Conservation (phyloP, 352 stramenopile species). For the Phytophthora sp. region DNA sequence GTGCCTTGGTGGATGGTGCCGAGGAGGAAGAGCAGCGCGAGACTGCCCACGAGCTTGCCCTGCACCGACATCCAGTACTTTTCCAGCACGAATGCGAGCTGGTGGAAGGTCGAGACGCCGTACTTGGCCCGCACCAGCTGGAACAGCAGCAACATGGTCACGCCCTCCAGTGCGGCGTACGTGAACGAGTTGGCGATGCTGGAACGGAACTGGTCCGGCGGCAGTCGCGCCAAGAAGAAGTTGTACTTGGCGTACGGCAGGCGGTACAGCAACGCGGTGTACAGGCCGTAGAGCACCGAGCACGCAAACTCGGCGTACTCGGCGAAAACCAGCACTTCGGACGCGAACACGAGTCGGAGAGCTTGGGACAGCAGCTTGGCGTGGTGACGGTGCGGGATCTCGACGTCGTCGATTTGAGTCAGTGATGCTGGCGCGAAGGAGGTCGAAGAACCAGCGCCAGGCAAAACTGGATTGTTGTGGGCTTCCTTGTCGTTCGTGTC, state of each 20-base stretch:
- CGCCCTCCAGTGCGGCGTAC: conserved; percentile 15
- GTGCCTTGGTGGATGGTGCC: conserved; percentile 16
- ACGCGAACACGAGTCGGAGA: conserved; percentile 29
- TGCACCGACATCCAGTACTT: conserved; percentile 35
- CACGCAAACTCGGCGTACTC: conserved; percentile 43
- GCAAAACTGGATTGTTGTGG: too few relatives aligned
- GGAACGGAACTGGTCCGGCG: neutral
- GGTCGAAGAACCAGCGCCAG: too few relatives aligned
- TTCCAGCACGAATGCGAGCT: conserved; percentile 42
- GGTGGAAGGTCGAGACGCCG: conserved; percentile 26
- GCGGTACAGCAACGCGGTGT: conserved; percentile 19
- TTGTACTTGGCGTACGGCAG: conserved; percentile 23
- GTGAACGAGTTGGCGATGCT: neutral
- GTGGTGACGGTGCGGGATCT: conserved; percentile 19
- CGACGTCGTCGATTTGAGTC: conserved; percentile 26
- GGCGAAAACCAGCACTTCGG: conserved; percentile 28
- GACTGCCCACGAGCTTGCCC: conserved; percentile 26
- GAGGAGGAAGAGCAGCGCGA: conserved; percentile 33
- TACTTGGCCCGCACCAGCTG: conserved; percentile 26
- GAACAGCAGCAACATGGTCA: conserved; percentile 17
- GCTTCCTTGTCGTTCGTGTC: too few relatives aligned
- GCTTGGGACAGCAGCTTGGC: conserved; percentile 21
- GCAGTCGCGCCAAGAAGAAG: conserved; percentile 9
- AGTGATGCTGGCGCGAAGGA: too few relatives aligned
- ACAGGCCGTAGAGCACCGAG: conserved; percentile 29